These are phyloP conservation scores for Beauveria sp. DNA, from an alignment of 2,329 filamentous ascomycete genomes.

Conservation along the genomic window DNA sequence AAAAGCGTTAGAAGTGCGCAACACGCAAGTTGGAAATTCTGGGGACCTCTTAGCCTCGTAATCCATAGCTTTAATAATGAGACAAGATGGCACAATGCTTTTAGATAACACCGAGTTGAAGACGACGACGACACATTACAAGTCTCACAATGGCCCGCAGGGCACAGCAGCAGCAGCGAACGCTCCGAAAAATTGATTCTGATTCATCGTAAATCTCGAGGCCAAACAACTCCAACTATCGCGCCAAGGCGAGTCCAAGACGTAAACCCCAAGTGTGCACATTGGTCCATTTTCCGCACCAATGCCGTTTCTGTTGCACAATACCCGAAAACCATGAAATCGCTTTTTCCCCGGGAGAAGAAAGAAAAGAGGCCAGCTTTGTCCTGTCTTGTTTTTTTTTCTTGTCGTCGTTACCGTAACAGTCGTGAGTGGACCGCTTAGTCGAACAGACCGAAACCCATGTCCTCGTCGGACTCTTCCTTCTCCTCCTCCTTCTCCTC, in stretches of 20 bases:
- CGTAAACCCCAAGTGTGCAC: constrained; percentile 6
- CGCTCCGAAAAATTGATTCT: constrained; percentile 1
- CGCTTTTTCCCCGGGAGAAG: constrained; percentile 26
- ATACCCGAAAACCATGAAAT: constrained; percentile 24
- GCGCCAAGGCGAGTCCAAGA: constrained; percentile 4
- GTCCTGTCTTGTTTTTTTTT: constrained; percentile 11
- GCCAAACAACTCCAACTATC: constrained; percentile 7
- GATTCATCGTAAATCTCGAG: constrained; percentile 6
- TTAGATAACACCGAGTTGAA: too few relatives aligned
- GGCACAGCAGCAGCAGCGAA: background rate
- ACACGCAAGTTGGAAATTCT: background rate
- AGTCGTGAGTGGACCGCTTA: constrained; percentile 38
- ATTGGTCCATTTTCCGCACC: background rate
- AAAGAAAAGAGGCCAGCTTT: background rate
- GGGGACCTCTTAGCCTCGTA: background rate
- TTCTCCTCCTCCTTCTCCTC: constrained; percentile 55
- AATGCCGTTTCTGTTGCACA: constrained; percentile 10
- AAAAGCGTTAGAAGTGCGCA: background rate
- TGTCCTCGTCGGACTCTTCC: constrained; percentile 63
- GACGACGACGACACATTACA: background rate
- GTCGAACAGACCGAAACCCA: constrained; percentile 72
- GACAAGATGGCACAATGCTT: background rate
- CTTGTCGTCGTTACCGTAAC: constrained; percentile 25
- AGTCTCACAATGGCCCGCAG: background rate
- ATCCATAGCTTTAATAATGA: background rate